Evolutionary conservation across 2,329 filamentous ascomycete species (phyloP).

Genomic region (Periconia sp.): DNA sequence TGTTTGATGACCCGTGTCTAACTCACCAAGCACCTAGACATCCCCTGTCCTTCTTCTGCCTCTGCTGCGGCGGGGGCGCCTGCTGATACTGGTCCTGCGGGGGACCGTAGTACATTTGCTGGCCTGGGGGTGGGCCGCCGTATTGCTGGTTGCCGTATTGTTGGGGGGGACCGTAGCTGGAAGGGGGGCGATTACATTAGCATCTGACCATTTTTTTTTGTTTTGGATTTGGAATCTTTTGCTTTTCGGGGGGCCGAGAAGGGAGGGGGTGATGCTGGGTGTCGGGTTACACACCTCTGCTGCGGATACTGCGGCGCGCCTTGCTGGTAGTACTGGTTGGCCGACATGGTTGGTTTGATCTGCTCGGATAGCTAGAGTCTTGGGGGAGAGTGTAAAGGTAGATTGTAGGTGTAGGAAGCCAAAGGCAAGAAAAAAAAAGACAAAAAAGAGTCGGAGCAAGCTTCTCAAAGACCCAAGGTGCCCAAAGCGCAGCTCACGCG

Average conservation of each 20-base stretch:
- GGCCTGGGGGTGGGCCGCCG: constrained; percentile 28
- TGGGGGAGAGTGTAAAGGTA: no score
- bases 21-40: constrained; percentile 40
- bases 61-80: constrained; percentile 53
- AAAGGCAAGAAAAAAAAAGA: no score
- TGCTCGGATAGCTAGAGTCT: background rate
- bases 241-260: no score
- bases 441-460: no score
- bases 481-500: no score
- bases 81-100: constrained; percentile 55
- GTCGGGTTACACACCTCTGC: constrained; percentile 32
- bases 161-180: constrained; percentile 31
- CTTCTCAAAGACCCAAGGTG: no score
- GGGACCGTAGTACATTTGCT: constrained; percentile 34
- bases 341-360: constrained; percentile 34
- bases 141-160: constrained; percentile 5
- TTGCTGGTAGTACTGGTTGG: constrained; percentile 45
- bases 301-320: constrained; percentile 44
- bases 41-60: constrained; percentile 52
- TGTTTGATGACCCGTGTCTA: constrained; percentile 14
- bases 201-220: background rate
- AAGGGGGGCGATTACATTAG: constrained; percentile 1
- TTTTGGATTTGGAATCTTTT: no score
- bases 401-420: no score
- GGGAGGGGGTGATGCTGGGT: background rate